Evolutionary conservation across 495 filamentous ascomycete genomes (phyloP).

Genomic region (Penicillium verhagenii): DNA sequence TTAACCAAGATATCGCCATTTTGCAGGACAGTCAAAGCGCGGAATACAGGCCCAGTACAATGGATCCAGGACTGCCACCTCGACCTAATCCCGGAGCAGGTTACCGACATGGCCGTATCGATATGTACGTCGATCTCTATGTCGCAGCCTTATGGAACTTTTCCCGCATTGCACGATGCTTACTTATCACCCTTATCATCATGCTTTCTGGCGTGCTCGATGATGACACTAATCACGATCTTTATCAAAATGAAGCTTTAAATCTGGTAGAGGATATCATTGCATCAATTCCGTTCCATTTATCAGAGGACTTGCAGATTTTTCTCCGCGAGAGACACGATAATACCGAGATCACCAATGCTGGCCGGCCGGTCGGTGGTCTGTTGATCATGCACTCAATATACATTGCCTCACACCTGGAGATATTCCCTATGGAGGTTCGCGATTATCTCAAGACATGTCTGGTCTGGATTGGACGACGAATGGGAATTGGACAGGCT

Average conservation of each 20-base stretch:
- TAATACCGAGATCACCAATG: constrained; percentile 11
- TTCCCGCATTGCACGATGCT: constrained; percentile 25
- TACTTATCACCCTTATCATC: constrained; percentile 16
- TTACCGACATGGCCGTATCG: constrained; percentile 19
- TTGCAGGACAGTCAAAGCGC: constrained; percentile 19
- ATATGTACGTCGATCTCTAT: constrained; percentile 28
- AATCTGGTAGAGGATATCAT: constrained; percentile 22
- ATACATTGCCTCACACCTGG: constrained; percentile 23
- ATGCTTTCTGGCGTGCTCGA: constrained; percentile 11
- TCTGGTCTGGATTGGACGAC: constrained; percentile 28
- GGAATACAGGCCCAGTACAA: constrained; percentile 15
- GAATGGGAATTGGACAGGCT: constrained; percentile 37
- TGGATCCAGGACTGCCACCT: constrained; percentile 2
- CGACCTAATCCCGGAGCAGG: constrained; percentile 5
- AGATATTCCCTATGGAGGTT: constrained; percentile 19
- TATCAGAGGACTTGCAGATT: constrained; percentile 26
- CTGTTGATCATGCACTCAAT: constrained; percentile 35
- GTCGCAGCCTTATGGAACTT: constrained; percentile 31
- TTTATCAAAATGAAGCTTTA: background rate
- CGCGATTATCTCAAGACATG: constrained; percentile 23
- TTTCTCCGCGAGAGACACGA: constrained; percentile 17
- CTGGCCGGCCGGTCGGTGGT: constrained; percentile 26
- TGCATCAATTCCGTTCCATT: constrained; percentile 33
- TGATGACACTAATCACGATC: constrained; percentile 1
- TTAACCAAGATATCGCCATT: constrained; percentile 7